Evolutionary conservation across 2,329 filamentous ascomycete species (phyloP).

Genomic region (Penicillium vulpinum): DNA sequence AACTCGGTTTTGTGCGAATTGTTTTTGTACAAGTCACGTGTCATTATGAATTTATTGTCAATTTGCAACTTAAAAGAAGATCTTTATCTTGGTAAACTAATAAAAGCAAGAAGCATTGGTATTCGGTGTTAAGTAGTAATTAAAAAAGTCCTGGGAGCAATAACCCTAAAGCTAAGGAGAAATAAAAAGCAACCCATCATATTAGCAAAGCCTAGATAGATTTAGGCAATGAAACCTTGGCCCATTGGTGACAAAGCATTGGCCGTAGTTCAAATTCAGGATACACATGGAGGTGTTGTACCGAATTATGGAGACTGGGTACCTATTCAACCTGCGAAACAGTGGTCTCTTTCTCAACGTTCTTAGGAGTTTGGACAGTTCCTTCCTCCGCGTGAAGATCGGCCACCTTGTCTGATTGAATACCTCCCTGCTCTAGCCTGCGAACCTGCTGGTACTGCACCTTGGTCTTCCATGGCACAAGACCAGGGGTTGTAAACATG

Average conservation of each 20-base stretch:
- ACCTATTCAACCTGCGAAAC: constrained; percentile 6
- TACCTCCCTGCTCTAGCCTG: constrained; percentile 16
- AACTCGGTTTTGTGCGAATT: neutral
- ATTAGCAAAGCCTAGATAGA: neutral
- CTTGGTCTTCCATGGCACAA: constrained; percentile 20
- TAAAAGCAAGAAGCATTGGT: neutral
- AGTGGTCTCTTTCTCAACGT: constrained; percentile 8
- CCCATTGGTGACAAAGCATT: neutral
- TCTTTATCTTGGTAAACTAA: neutral
- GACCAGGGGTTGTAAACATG: constrained; percentile 57
- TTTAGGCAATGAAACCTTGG: neutral
- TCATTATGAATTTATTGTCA: neutral
- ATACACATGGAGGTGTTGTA: neutral
- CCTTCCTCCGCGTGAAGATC: constrained; percentile 16
- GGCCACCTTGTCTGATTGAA: constrained; percentile 14
- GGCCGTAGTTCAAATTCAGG: neutral
- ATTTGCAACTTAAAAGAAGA: neutral
- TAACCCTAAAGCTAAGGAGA: neutral
- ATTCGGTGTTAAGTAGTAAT: neutral
- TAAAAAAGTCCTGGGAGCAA: neutral
- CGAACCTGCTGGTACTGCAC: constrained; percentile 21
- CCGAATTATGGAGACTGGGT: neutral
- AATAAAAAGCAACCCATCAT: neutral
- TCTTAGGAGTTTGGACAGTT: neutral
- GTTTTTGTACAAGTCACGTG: neutral